Conservation (phyloP, 208 protist species). For the Trypanosoma rangeli region DNA sequence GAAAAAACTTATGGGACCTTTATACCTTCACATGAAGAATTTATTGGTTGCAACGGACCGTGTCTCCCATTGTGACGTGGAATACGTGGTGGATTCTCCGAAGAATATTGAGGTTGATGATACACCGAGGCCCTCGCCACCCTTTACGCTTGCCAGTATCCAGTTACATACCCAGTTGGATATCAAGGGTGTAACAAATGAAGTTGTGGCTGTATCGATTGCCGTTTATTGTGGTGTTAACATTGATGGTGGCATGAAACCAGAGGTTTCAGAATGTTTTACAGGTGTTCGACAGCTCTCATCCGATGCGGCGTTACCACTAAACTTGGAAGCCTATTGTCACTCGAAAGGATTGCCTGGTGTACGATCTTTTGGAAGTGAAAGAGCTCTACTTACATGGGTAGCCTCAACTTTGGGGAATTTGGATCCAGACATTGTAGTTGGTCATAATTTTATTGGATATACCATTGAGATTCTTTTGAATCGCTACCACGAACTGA, state of each 20-base stretch:
- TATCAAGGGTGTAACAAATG: slow-evolving; percentile 67
- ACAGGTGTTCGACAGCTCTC: slow-evolving; percentile 60
- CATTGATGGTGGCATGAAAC: slow-evolving; percentile 60
- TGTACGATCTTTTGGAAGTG: slow-evolving; percentile 64
- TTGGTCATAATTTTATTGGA: slow-evolving; percentile 98
- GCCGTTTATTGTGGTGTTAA: slow-evolving; percentile 81
- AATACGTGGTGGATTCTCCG: slow-evolving; percentile 75
- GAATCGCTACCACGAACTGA: slow-evolving; percentile 90
- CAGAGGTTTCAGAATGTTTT: slow-evolving; percentile 42
- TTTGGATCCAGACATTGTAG: slow-evolving; percentile 95
- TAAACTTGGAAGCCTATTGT: slow-evolving; percentile 84
- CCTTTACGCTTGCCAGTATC: slow-evolving; percentile 85
- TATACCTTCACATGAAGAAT: slow-evolving; percentile 75
- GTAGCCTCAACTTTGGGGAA: slow-evolving; percentile 67
- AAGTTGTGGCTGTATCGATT: slow-evolving; percentile 88
- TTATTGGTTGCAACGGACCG: slow-evolving; percentile 35
- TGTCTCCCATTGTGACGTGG: slow-evolving; percentile 83
- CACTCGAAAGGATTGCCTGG: slow-evolving; percentile 55
- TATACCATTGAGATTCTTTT: slow-evolving; percentile 97
- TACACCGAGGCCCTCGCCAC: slow-evolving; percentile 60
- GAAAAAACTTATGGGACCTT: slow-evolving; percentile 93
- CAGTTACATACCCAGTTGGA: slow-evolving; percentile 90
- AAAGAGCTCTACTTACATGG: slow-evolving; percentile 79
- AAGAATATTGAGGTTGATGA: slow-evolving; percentile 72
- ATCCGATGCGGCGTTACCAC: slow-evolving; percentile 44